These are phyloP conservation scores for Gomphus sp. DNA, from an alignment of 1,284 basidiomycete species.

Conservation along the genomic window DNA sequence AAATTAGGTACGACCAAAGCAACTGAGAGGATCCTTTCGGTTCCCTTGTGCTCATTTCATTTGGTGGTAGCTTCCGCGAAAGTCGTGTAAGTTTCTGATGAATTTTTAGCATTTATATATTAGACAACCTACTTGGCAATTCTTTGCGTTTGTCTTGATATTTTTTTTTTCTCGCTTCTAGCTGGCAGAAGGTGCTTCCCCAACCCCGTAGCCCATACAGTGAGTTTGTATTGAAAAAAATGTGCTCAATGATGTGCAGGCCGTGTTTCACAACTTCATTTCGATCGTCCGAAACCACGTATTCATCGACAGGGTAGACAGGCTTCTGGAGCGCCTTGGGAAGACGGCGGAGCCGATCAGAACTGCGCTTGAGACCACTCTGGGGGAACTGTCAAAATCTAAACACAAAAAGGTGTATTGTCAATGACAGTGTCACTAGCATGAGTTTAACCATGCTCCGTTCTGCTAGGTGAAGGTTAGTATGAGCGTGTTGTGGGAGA, in stretches of 20 bases:
- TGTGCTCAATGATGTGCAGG: slow-evolving; percentile 21
- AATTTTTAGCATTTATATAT: too few species aligned
- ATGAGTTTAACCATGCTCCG: too few species aligned
- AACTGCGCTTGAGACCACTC: slow-evolving; percentile 32
- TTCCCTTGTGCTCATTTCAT: not conserved
- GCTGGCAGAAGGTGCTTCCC: slow-evolving; percentile 53
- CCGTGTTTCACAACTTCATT: slow-evolving; percentile 37
- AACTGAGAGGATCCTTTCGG: slow-evolving; percentile 12
- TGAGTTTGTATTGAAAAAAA: not conserved
- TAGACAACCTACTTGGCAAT: too few species aligned
- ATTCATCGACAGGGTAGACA: slow-evolving; percentile 43
- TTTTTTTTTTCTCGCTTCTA: too few species aligned
- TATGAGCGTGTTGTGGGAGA: slow-evolving; percentile 52
- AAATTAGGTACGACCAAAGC: slow-evolving; percentile 40
- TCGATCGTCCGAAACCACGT: slow-evolving; percentile 35
- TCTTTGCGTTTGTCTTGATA: too few species aligned
- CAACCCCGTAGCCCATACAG: not conserved
- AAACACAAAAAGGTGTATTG: too few species aligned
- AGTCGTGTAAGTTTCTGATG: too few species aligned
- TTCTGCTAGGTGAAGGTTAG: slow-evolving; percentile 42
- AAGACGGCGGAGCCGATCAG: slow-evolving; percentile 41
- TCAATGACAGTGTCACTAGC: too few species aligned
- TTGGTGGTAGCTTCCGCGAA: too few species aligned
- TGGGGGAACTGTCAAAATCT: slow-evolving; percentile 41
- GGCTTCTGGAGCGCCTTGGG: slow-evolving; percentile 37